phyloP scores from a whole-genome alignment of 768 basidiomycete species.

The Leccinellum albellum region DNA sequence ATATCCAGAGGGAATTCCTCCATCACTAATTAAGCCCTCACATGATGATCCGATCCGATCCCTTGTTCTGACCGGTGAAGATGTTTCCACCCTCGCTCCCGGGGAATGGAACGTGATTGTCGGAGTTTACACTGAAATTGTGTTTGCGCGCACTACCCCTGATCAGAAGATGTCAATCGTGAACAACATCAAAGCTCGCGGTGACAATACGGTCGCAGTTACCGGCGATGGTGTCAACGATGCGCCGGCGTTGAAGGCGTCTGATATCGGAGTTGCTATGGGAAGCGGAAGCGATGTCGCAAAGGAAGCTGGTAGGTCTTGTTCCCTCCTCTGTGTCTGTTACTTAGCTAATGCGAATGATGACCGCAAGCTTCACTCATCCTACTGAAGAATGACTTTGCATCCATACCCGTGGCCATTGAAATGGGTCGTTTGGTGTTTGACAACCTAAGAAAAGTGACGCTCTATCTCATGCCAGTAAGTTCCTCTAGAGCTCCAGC shows the following conservation, averaged over 20 bases:
- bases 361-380: conserved; percentile 37
- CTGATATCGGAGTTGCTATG: conserved; percentile 55
- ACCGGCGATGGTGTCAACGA: conserved; percentile 59
- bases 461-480: conserved; percentile 41
- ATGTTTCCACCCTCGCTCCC: conserved; percentile 34
- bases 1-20: not conserved
- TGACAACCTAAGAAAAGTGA: conserved; percentile 53
- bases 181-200: conserved; percentile 46
- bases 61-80: conserved; percentile 44
- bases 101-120: conserved; percentile 39
- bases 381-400: conserved; percentile 54
- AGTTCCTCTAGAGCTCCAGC: conserved; percentile 1
- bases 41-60: conserved; percentile 37
- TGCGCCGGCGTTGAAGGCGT: conserved; percentile 47
- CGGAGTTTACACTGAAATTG: conserved; percentile 40
- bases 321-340: not conserved
- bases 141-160: conserved; percentile 54
- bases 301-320: conserved; percentile 47
- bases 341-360: not conserved
- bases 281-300: conserved; percentile 46
- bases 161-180: conserved; percentile 60
- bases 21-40: conserved; percentile 30
- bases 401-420: conserved; percentile 54
- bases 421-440: conserved; percentile 58
- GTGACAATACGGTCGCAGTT: conserved; percentile 48